Conservation (phyloP, 192 early-diverging fungal species). For the Coemansia sp. region DNA sequence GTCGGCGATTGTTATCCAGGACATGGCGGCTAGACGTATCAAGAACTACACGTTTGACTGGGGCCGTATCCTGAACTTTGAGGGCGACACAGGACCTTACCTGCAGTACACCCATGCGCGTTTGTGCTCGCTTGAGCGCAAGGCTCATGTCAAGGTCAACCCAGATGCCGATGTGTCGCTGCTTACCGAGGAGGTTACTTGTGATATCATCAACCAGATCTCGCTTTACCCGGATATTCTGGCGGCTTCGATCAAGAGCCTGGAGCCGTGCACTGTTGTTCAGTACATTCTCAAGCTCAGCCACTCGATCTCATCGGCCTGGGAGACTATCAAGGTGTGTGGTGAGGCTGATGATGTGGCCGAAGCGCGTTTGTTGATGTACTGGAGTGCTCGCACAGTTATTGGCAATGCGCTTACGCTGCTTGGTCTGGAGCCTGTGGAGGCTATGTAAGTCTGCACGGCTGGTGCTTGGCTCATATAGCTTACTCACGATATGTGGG, state of each 20-base stretch:
- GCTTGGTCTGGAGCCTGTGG: constrained; percentile 78
- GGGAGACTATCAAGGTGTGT: constrained; percentile 74
- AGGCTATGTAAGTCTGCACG: constrained; percentile 74
- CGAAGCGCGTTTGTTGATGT: constrained; percentile 85
- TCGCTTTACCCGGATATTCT: constrained; percentile 86
- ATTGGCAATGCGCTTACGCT: constrained; percentile 83
- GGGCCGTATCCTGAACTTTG: constrained; percentile 89
- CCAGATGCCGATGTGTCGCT: constrained; percentile 64
- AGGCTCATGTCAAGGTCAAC: constrained; percentile 59
- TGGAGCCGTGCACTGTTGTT: constrained; percentile 86
- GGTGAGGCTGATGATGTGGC: constrained; percentile 70
- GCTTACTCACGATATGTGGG: too few species aligned
- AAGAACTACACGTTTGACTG: constrained; percentile 95
- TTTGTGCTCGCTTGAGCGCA: constrained; percentile 92
- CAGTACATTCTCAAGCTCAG: constrained; percentile 80
- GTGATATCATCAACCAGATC: constrained; percentile 71
- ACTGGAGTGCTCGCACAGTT: constrained; percentile 75
- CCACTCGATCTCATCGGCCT: constrained; percentile 75
- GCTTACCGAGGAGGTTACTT: constrained; percentile 66
- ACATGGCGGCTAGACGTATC: constrained; percentile 84
- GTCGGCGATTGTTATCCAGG: constrained; percentile 88
- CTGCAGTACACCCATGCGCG: constrained; percentile 98
- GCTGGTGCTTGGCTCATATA: too few species aligned
- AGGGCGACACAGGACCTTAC: constrained; percentile 99
- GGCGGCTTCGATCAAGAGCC: constrained; percentile 56